These are phyloP conservation scores for Terana coerulea DNA, from an alignment of 768 basidiomycete genomes.

Conservation along the genomic window DNA sequence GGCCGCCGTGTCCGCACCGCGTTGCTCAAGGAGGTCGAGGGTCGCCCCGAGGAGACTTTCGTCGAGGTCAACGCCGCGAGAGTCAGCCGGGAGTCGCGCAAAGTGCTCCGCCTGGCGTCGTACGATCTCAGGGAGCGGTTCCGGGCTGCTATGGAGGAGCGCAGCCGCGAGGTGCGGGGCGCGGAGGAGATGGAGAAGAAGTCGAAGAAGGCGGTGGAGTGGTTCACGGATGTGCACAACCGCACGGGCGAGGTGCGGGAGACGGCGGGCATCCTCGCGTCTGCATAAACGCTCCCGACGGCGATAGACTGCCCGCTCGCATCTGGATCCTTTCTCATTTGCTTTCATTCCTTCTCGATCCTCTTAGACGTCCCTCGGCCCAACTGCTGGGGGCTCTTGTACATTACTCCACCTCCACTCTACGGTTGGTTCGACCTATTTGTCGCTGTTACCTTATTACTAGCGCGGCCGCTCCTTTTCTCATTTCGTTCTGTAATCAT, in stretches of 20 bases:
- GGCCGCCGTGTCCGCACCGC: slow-evolving; percentile 77
- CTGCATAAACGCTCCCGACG: slow-evolving; percentile 6
- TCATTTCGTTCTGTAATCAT: no score
- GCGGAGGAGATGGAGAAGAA: slow-evolving; percentile 74
- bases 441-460: no score
- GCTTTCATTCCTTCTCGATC: no score
- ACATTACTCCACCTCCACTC: no score
- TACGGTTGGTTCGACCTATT: no score
- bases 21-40: slow-evolving; percentile 47
- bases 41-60: slow-evolving; percentile 52
- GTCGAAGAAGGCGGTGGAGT: slow-evolving; percentile 66
- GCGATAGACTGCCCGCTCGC: no score
- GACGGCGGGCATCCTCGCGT: slow-evolving; percentile 10
- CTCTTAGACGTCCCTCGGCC: no score
- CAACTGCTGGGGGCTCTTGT: no score
- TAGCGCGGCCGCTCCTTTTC: no score
- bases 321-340: neutral
- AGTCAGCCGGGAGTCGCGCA: slow-evolving; percentile 82
- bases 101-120: slow-evolving; percentile 84
- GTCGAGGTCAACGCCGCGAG: slow-evolving; percentile 66
- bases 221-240: slow-evolving; percentile 56
- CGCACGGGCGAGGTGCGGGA: slow-evolving; percentile 40
- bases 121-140: slow-evolving; percentile 90
- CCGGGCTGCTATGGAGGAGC: slow-evolving; percentile 74
- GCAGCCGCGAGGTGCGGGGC: slow-evolving; percentile 67